Evolutionary conservation across 768 basidiomycete genomes (phyloP), one percentile per base, ranked within the genome.

Genomic region (Trichaptum fuscoviolaceum): DNA sequence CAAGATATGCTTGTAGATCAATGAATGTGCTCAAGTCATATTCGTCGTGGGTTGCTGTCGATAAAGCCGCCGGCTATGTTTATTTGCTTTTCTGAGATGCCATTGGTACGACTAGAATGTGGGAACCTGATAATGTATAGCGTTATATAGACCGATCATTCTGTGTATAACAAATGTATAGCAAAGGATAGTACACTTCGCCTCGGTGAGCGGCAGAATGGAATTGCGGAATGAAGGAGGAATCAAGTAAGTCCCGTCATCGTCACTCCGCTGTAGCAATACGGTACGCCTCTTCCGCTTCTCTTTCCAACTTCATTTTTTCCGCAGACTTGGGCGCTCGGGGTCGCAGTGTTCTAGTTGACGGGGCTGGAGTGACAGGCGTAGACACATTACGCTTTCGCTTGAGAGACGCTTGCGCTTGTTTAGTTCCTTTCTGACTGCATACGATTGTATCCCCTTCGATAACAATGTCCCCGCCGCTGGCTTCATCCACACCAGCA

Each of bases 301-400:
- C 81, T 68, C 72, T 74, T 71, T 87, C 86, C 73, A 82, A 80
- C 71, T 81, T 75, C 36, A 82, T 65, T 71, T 83, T 78, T 59
- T 80, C 80, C 62, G 79, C 75, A 63, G 79, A 84, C 77, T 89
- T 92, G 67, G 80, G 75, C 27, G 72, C 73, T 35, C 90, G 84
- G 60, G 88, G 83, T 27, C 91, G 83, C 69, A 91, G 79, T 26
- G 83, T 84, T 59, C 89, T 81, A 59, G 80, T 80, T 52, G 80
- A 67, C 36, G 75, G 72, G 68, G 77, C 68, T 35, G 71, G 59
- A 62, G 24, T 15, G 26, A 57, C 23, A 57, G 64, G 42, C 35
- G 30, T 15, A 18, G 42, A 52, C 20, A 52, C 42, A 4, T 52
- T 52, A 52, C 42, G 42, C 42, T 63, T 34, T 36, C 63, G 35